phyloP scores from a whole-genome alignment of 2,329 filamentous ascomycete genomes.

The Aspergillus calidoustus region DNA sequence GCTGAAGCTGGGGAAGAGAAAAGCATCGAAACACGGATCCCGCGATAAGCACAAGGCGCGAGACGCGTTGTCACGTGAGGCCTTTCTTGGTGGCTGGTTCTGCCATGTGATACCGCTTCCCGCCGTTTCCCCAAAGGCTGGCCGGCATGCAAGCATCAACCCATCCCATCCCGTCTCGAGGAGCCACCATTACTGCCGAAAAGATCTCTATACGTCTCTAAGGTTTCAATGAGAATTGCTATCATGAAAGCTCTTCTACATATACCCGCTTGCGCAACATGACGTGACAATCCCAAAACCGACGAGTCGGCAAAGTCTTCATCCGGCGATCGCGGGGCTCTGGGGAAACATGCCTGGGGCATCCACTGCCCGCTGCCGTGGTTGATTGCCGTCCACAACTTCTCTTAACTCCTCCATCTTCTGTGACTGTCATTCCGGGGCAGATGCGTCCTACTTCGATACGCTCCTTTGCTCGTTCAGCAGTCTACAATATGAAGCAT shows the following conservation, averaged over 20 bases:
- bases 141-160: neutral
- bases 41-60: neutral
- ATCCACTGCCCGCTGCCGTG: slow-evolving; percentile 10
- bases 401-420: slow-evolving; percentile 3
- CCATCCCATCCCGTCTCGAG: neutral
- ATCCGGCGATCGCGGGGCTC: slow-evolving; percentile 15
- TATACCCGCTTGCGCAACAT: neutral
- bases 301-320: slow-evolving; percentile 13
- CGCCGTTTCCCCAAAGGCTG: neutral
- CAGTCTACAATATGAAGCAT: slow-evolving; percentile 69
- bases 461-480: neutral
- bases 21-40: neutral
- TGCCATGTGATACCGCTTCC: neutral
- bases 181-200: neutral
- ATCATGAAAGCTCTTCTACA: neutral
- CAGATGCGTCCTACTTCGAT: neutral
- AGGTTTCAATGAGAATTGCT: neutral
- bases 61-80: slow-evolving; percentile 11
- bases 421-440: neutral
- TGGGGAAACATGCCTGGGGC: slow-evolving; percentile 13
- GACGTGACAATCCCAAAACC: neutral
- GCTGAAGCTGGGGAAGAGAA: slow-evolving; percentile 12
- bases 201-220: neutral
- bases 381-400: slow-evolving; percentile 16
- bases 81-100: neutral